Evolutionary conservation across 805 yeast genomes (phyloP), one percentile per base, ranked within the genome.

Genomic region (Cyberlindnera lachancei): DNA sequence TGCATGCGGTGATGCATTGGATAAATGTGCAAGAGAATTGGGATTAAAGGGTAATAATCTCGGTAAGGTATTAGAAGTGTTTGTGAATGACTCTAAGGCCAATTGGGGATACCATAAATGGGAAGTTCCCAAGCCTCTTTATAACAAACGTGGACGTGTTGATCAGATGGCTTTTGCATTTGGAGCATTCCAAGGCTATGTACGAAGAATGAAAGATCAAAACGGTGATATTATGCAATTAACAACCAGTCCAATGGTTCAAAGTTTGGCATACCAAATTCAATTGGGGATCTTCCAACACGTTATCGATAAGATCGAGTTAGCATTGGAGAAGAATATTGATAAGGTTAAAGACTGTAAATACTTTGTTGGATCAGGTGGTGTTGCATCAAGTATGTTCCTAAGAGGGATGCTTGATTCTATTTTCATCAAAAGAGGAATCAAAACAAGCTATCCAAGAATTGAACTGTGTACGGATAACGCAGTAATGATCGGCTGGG

Each of bases 401-500:
- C 57, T 85, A 12, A 59, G 94, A 33, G 38, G 53, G 7, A 68
- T 67, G 58, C 52, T 82, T 6, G 45, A 51, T 29, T 43, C 48
- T 1, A 62, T 64, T 4, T 54, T 75, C n/a, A 32, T 55, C 4
- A 18, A 28, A 16, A 45, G 27, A 39, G 56, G 30, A 44, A 47
- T 63, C 47, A 44, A 52, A 2, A 73, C 77, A 28, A 72, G 73
- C 42, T 85, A 76, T 46, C 95, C 96, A 0, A 75, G 73, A 15
- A 61, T 76, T 3, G 57, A 66, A 2, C 60, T 87, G 38, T 92
- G 98, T 52, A 86, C 96, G 0, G 98, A 92, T 50, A 92, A 92
- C 55, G 95, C 96, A 0, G 73, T 86, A 3, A 92, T 92, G 98
- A 92, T 92, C 32, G 98, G 96, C 1, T 85, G 94, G 77, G 95